These are phyloP conservation scores for Zopfia rhizophila DNA, from an alignment of 2,329 filamentous ascomycete genomes.

Conservation along the genomic window DNA sequence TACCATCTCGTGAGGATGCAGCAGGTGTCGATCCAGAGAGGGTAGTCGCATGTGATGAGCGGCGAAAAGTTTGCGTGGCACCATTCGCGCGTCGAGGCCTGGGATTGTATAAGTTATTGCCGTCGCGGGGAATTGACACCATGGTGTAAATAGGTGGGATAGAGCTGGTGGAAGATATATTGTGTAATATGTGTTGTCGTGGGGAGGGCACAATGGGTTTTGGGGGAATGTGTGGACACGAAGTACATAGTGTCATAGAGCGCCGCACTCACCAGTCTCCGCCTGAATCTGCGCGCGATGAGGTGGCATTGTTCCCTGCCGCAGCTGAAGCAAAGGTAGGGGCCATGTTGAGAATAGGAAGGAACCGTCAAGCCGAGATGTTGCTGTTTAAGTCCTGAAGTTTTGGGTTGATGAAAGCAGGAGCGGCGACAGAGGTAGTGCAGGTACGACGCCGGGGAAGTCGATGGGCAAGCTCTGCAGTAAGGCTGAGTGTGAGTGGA, in stretches of 20 bases:
- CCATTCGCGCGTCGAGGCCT: slow-evolving; percentile 74
- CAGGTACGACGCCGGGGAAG: slow-evolving; percentile 31
- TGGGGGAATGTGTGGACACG: slow-evolving; percentile 4
- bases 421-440: slow-evolving; percentile 34
- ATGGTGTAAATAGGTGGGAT: slow-evolving; percentile 25
- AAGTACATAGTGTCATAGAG: slow-evolving; percentile 18
- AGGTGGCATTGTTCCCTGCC: slow-evolving; percentile 55
- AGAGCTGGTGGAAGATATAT: slow-evolving; percentile 17
- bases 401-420: slow-evolving; percentile 32
- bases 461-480: slow-evolving; percentile 33
- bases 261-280: slow-evolving; percentile 58
- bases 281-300: slow-evolving; percentile 55
- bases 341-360: slow-evolving; percentile 51
- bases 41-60: slow-evolving; percentile 69
- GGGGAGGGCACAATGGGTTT: slow-evolving; percentile 16
- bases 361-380: slow-evolving; percentile 32
- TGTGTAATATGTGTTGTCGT: slow-evolving; percentile 19
- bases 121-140: background rate
- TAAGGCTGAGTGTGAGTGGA: slow-evolving; percentile 24
- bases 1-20: slow-evolving; percentile 41
- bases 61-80: slow-evolving; percentile 73
- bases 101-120: slow-evolving; percentile 26
- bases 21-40: slow-evolving; percentile 54
- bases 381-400: slow-evolving; percentile 37
- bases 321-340: slow-evolving; percentile 63